Base-by-base conservation (phyloP, 2,329 filamentous ascomycete genomes). In the Ophiocordyceps australis region DNA sequence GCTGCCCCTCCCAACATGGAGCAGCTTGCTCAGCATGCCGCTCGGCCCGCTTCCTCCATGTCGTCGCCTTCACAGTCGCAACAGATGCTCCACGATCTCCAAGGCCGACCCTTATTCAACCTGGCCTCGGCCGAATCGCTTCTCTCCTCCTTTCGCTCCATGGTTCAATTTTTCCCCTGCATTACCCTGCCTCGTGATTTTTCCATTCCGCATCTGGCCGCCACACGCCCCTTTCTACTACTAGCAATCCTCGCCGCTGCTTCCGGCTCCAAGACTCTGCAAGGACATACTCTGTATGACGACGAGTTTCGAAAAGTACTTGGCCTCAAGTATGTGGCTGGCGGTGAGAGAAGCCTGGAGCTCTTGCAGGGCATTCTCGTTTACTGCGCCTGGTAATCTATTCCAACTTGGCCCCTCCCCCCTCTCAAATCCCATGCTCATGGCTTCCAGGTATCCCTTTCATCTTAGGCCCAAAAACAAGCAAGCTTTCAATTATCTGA, bases 271-370 rank as follows among this genome's bases (percentile, higher is more conserved):
- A 48, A 39, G 9, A 57, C 57, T n/a, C 37, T 62, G 14, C 59
- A 63, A 33, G 56, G 63, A 0, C 60, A 68, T 28, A 55, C 44
- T 10, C 45, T 64, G 3, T 66, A 71, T 23, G 65, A 70, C 16
- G 57, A 62, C 25, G 65, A 71, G 41, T 64, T 71, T 26, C 50
- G 63, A 17, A 67, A 66, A 36, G 52, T 65, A 0, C 35, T 69
- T n/a, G 62, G 55, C 2, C 46, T 65, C 23, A 69, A 65, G 39
- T 60, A 66, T 21, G 60, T 73, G 1, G 53, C 65, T 0, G 55
- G 59, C 4, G 64, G 65, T 0, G 65, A 73, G 46, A 56, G 62
- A 29, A 65, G 53, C 9, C 30, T 72, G 14, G 65, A 73, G 34
- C 35, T 72, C 11, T 39, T 73, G 2, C 61, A 68, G 32, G 65